Conservation (phyloP, 2,329 filamentous ascomycete species). For the Blumeriella jaapii region DNA sequence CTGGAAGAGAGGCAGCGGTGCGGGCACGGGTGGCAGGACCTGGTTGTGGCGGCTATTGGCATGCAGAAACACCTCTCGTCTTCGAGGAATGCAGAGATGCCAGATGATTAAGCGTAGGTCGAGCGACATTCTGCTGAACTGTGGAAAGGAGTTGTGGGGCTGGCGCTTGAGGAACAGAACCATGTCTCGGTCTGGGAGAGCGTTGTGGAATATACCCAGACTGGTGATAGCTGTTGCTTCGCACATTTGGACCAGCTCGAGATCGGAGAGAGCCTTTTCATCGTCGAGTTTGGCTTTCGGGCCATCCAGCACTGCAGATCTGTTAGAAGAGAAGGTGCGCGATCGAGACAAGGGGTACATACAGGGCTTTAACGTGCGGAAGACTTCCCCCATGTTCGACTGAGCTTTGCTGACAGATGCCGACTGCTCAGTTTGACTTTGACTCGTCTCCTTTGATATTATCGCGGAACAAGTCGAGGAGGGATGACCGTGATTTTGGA, state of each 20-base stretch:
- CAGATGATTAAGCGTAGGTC: slow-evolving; percentile 2
- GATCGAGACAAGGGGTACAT: too few species aligned
- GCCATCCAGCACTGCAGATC: neutral
- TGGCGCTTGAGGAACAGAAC: neutral
- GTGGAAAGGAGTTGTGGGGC: too few species aligned
- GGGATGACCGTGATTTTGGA: too few species aligned
- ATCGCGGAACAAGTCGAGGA: too few species aligned
- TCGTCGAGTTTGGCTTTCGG: neutral
- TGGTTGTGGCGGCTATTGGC: neutral
- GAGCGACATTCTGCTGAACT: neutral
- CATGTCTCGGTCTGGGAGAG: slow-evolving; percentile 1
- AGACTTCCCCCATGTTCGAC: too few species aligned
- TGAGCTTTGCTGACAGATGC: too few species aligned
- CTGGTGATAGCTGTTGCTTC: neutral
- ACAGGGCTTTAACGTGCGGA: too few species aligned
- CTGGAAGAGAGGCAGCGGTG: neutral
- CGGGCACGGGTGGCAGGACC: neutral
- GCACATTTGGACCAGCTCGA: too few species aligned
- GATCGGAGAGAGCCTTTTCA: too few species aligned
- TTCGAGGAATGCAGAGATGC: neutral
- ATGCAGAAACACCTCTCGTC: neutral
- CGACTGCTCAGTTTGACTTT: too few species aligned
- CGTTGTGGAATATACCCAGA: neutral
- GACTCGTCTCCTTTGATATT: too few species aligned
- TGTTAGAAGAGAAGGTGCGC: neutral